These are phyloP conservation scores for Penstemon newberryi DNA, from an alignment of 257 asterid species.

Conservation along the genomic window DNA sequence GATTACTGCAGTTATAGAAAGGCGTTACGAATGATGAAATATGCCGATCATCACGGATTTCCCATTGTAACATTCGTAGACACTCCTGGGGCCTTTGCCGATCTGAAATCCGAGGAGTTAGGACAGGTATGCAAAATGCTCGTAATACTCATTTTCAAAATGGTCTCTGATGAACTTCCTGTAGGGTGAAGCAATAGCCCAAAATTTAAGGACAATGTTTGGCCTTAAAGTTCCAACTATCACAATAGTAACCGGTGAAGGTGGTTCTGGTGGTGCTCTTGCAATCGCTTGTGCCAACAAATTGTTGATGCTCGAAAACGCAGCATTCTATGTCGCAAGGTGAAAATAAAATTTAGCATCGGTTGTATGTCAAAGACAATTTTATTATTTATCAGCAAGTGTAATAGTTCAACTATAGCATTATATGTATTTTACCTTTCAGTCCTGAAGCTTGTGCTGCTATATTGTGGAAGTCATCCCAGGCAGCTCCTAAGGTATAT, in stretches of 20 bases:
- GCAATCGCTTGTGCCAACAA: conserved; percentile 59
- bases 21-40: conserved; percentile 86
- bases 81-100: conserved; percentile 96
- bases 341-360: conserved; percentile 13
- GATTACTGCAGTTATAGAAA: conserved; percentile 69
- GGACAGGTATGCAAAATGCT: conserved; percentile 56
- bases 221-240: conserved; percentile 55
- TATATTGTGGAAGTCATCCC: conserved; percentile 51
- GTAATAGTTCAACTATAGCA: background rate
- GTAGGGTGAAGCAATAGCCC: conserved; percentile 64
- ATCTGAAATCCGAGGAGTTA: conserved; percentile 79
- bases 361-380: background rate
- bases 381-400: background rate
- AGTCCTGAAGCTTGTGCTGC: conserved; percentile 71
- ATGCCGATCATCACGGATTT: conserved; percentile 90
- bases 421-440: background rate
- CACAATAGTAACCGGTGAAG: conserved; percentile 57
- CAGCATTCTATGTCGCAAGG: conserved; percentile 65
- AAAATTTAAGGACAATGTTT: conserved; percentile 57
- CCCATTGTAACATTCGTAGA: conserved; percentile 86
- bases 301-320: conserved; percentile 53
- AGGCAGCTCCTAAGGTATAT: conserved; percentile 56
- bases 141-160: background rate
- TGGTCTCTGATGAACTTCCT: conserved; percentile 8
- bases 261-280: conserved; percentile 66